Evolutionary conservation across 805 yeast genomes (phyloP), one percentile per base, ranked within the genome.

Genomic region (Kluyveromyces dobzhanskii): DNA sequence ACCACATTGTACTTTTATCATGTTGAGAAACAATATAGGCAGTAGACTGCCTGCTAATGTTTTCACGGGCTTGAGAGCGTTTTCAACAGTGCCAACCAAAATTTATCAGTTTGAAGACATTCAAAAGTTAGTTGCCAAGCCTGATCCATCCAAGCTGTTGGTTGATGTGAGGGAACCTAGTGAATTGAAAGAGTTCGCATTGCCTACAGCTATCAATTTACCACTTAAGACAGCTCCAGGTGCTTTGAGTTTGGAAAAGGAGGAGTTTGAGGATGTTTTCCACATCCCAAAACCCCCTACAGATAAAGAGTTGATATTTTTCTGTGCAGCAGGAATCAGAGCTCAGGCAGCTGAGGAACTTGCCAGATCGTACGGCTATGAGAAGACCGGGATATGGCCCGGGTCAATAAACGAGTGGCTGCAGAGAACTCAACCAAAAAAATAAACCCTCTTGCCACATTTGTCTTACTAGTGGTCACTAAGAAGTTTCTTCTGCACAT

Each of bases 161-260:
- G 78, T 90, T 17, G 98, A 90, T 56, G 97, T 85, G 16, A 78
- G 98, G 58, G 97, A 90, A 66, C 96, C 97, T 4, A 71, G 68
- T 18, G 98, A 90, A 64, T 71, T 65, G 53, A 44, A 51, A 18
- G 76, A 67, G 35, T 95, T 95, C 31, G 78, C 74, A 56, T 82
- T 90, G 50, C 96, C 96, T 21, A 73, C 76, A 11, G 80, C 97
- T 4, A 62, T 88, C 41, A 92, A 92, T 56, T 73, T 90, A 42
- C 97, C 98, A 14, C 80, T 78, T 65, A 86, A 86, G 55, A 76
- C 92, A 4, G 75, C 88, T 10, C 97, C 97, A 0, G 95, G 95
- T 16, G 97, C 97, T 0, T 69, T 90, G 44, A 86, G 85, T 35
- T 72, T 90, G 36, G 62, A 79, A 1, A 71, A 73, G 4, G 94